Evolutionary conservation across 2,329 filamentous ascomycete genomes (phyloP).

Genomic region (Diaporthe nobilis): DNA sequence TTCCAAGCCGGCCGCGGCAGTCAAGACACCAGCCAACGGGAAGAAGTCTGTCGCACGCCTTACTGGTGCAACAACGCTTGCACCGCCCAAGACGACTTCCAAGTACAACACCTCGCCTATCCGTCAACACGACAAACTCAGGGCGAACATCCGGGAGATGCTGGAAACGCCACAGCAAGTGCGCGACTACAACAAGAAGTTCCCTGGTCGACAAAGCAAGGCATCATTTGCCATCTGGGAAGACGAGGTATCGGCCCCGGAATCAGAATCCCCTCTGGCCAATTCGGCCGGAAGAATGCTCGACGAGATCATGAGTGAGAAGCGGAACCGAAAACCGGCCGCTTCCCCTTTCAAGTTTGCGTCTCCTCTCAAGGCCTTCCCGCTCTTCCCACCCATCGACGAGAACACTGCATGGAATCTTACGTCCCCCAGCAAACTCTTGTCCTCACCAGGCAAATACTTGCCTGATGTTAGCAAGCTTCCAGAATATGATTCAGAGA

Average conservation of each 20-base stretch:
- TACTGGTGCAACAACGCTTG: conserved; percentile 35
- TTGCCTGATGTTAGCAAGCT: conserved; percentile 52
- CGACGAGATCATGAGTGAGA: conserved; percentile 41
- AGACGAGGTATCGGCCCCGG: conserved; percentile 37
- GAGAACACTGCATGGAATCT: conserved; percentile 52
- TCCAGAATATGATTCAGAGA: conserved; percentile 41
- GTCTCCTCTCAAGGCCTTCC: conserved; percentile 40
- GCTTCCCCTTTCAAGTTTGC: conserved; percentile 35
- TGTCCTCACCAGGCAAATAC: conserved; percentile 68
- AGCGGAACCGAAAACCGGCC: conserved; percentile 39
- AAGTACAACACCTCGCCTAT: conserved; percentile 42
- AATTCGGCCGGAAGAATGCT: conserved; percentile 42
- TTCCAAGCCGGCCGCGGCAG: conserved; percentile 19
- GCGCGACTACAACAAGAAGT: conserved; percentile 40
- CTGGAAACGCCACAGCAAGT: conserved; percentile 40
- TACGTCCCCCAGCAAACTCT: conserved; percentile 71
- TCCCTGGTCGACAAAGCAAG: conserved; percentile 37
- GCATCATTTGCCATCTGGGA: conserved; percentile 41
- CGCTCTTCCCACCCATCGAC: conserved; percentile 54
- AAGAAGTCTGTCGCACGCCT: conserved; percentile 34
- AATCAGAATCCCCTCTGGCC: conserved; percentile 39
- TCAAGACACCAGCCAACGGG: conserved; percentile 37
- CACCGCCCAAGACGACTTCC: conserved; percentile 39
- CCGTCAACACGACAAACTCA: conserved; percentile 41
- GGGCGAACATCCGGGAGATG: conserved; percentile 40